These are phyloP conservation scores for Malus domestica DNA, from an alignment of 306 rosid genomes.

Conservation along the genomic window ASM211411v1 NC_041795.1:34976001-34976500, in stretches of 20 bases:
- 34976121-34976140: constrained; percentile 8
- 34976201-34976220: neutral
- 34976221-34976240: neutral
- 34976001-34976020: too few species aligned
- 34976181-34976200: neutral
- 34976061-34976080: neutral
- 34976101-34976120: constrained; percentile 24
- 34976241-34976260: neutral
- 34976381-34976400: constrained; percentile 26
- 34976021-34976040: neutral
- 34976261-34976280: neutral
- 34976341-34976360: constrained; percentile 46
- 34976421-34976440: neutral
- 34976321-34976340: constrained; percentile 47
- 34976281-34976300: constrained; percentile 44
- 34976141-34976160: constrained; percentile 35
- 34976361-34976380: constrained; percentile 62
- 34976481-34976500: constrained; percentile 65
- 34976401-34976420: neutral
- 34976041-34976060: constrained; percentile 3
- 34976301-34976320: constrained; percentile 64
- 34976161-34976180: neutral
- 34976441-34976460: neutral
- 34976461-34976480: constrained; percentile 52
- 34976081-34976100: constrained; percentile 1